Evolutionary conservation across 768 basidiomycete species (phyloP).

Genomic region (Termitomyces sp.): DNA sequence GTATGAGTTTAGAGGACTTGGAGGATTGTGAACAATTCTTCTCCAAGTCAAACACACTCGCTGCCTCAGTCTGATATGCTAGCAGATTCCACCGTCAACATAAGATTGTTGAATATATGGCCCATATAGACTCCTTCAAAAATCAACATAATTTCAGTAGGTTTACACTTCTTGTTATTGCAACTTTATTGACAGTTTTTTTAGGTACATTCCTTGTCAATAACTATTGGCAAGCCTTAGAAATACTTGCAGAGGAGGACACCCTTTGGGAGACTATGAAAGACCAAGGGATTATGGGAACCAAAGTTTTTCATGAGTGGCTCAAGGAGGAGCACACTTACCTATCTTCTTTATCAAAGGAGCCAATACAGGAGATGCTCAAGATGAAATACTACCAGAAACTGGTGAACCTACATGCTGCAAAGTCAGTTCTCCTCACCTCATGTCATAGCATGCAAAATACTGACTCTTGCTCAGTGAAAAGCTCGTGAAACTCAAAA

Average conservation of each 20-base stretch:
- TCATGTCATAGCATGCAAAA: too few relatives aligned
- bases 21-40: constrained; percentile 26
- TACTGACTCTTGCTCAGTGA: too few relatives aligned
- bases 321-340: not conserved
- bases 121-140: constrained; percentile 3
- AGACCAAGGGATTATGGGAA: not conserved
- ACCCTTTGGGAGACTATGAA: not conserved
- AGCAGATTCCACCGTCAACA: not conserved
- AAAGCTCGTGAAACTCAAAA: too few relatives aligned
- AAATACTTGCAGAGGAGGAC: not conserved
- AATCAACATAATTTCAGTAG: not conserved
- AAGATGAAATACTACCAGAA: too few relatives aligned
- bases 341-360: not conserved
- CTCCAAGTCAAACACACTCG: constrained; percentile 23
- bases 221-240: constrained; percentile 3
- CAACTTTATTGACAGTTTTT: not conserved
- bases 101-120: not conserved
- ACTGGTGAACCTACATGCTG: too few relatives aligned
- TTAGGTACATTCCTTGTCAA: constrained; percentile 2
- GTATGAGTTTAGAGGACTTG: constrained; percentile 26
- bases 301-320: not conserved
- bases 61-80: constrained; percentile 12
- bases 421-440: too few relatives aligned
- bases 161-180: not conserved
- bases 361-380: too few relatives aligned